Evolutionary conservation across 768 basidiomycete genomes (phyloP), one percentile per base, ranked within the genome.

Genomic region (Chlorophyllum brunneum): DNA sequence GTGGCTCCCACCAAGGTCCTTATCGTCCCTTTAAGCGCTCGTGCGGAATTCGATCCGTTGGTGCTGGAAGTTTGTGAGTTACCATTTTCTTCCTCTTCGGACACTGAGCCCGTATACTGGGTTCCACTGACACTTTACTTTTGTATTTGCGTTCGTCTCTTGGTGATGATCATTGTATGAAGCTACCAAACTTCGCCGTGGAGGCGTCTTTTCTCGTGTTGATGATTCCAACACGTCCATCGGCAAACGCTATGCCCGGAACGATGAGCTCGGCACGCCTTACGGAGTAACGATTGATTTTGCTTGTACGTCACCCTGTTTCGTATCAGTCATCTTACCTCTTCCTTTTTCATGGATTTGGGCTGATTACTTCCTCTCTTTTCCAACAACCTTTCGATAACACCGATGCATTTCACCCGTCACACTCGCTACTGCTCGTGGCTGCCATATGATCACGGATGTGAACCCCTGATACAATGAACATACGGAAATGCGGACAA

Each of bases 241-340:
- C 63, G 97, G 97, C 36, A 95, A 91, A 72, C 92, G 95, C 11
- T 98, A 98, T 70, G 85, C 97, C 10, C 83, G 97, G 54, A 99
- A 98, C 70, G 97, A 99, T 70, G 97, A 98, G 71, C 80, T 99
- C 39, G 97, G 97, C 57, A 98, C 97, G 26, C 97, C 97, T 1
- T 99, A 88, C 68, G 97, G 95, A 44, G 78, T 95, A 53, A 99
- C 97, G 1, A 78, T 98, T 51, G 95, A 98, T 69, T 98, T 98
- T 71, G 97, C 95, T 46, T 78, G 76, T 76, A 68, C 63, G 74
- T 74, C 45, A 31, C 34, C 36, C 27, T 43, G n/a, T 46, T 44
- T 51, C 41, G 15, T 36, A 31, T 29, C 27, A 41, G 27, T 22
- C 15, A 33, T 9, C 31, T 20, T 15, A 27, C 10, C 54, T 47